phyloP scores from a whole-genome alignment of 2,329 filamentous ascomycete species.

The Pyrenophora graminea region DNA sequence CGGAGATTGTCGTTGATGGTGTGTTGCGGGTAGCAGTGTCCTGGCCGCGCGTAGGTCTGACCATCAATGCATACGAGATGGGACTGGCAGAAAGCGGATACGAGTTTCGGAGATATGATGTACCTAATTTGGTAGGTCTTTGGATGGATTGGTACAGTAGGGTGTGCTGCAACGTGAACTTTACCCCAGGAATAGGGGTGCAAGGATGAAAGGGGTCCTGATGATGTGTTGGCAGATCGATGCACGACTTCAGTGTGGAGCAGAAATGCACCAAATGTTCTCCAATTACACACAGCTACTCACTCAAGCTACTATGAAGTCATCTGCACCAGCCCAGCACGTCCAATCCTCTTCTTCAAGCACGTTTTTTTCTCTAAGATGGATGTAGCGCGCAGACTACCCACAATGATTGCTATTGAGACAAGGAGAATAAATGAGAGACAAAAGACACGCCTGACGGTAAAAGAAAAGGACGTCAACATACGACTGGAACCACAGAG shows the following conservation, averaged over 20 bases:
- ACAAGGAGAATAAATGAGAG: constrained; percentile 28
- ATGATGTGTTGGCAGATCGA: not conserved
- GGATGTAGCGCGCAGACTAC: constrained; percentile 17
- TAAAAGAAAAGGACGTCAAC: constrained; percentile 30
- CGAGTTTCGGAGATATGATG: constrained; percentile 8
- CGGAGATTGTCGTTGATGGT: constrained; percentile 4
- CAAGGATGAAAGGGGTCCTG: not conserved
- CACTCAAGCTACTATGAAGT: constrained; percentile 26
- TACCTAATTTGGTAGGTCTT: constrained; percentile 9
- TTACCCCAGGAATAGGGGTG: too few species aligned
- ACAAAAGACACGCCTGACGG: constrained; percentile 22
- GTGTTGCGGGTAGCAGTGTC: constrained; percentile 3
- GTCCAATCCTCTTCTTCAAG: constrained; percentile 13
- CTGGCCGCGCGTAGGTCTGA: constrained; percentile 11
- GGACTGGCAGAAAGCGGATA: constrained; percentile 1
- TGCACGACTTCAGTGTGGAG: not conserved
- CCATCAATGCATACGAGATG: constrained; percentile 8
- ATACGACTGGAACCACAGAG: constrained; percentile 27
- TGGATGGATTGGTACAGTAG: constrained; percentile 10
- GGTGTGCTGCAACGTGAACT: not conserved
- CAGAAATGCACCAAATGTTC: constrained; percentile 23
- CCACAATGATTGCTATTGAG: constrained; percentile 21
- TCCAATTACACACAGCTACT: constrained; percentile 38
- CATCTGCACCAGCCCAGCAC: constrained; percentile 37
- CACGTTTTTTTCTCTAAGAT: constrained; percentile 22